Percentiles rank a stretch among this genome's conserved stretches.
Conservation (phyloP, 2,329 filamentous ascomycete species). For the Exophiala lecanii-corni region DNA sequence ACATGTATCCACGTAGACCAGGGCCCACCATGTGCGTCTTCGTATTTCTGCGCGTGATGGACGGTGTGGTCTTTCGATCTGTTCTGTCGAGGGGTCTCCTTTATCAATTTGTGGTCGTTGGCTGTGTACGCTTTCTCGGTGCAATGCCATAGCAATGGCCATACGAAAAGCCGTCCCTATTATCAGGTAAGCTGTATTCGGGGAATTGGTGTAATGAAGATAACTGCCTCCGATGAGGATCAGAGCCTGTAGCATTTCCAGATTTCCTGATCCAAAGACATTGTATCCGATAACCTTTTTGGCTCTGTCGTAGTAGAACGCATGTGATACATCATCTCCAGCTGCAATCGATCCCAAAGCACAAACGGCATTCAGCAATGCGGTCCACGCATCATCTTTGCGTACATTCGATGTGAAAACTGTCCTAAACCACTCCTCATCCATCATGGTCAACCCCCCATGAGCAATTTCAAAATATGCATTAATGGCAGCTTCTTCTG, state of each 20-base stretch:
- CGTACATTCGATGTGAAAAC: slow-evolving; percentile 58
- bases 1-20: neutral
- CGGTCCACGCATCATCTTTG: slow-evolving; percentile 66
- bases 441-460: slow-evolving; percentile 66
- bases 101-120: neutral
- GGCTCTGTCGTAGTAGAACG: slow-evolving; percentile 65
- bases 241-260: slow-evolving; percentile 22
- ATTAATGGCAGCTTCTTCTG: slow-evolving; percentile 42
- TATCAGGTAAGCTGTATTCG: slow-evolving; percentile 22
- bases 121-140: slow-evolving; percentile 15
- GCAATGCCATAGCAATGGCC: slow-evolving; percentile 35
- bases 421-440: slow-evolving; percentile 64
- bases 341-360: slow-evolving; percentile 68
- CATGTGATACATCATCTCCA: slow-evolving; percentile 58
- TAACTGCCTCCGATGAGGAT: slow-evolving; percentile 20
- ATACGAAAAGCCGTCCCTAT: slow-evolving; percentile 36
- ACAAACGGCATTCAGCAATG: slow-evolving; percentile 69
- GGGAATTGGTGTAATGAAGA: slow-evolving; percentile 22
- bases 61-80: neutral
- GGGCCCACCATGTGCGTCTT: neutral
- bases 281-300: slow-evolving; percentile 5
- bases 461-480: slow-evolving; percentile 70
- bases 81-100: too few species aligned
- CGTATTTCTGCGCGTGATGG: neutral
- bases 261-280: slow-evolving; percentile 18